Conservation (phyloP, 2,329 filamentous ascomycete genomes). For the Neophaeococcomyces mojaviensis region DNA sequence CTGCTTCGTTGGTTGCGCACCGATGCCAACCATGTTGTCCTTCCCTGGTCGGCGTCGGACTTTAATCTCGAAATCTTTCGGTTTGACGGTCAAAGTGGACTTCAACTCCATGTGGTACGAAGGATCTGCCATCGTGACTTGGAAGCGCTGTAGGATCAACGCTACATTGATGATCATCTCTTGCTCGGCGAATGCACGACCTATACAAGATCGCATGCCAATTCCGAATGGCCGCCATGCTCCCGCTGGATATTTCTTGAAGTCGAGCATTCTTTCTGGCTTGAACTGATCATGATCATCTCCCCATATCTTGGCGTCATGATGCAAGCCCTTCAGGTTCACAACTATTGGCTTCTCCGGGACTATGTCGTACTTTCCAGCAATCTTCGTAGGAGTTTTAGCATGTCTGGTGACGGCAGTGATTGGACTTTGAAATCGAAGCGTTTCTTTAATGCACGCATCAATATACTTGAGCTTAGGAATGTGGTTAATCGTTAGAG, state of each 20-base stretch:
- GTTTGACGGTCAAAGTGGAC: constrained; percentile 31
- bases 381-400: constrained; percentile 46
- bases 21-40: constrained; percentile 1
- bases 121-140: constrained; percentile 55
- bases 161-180: constrained; percentile 56
- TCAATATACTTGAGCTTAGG: constrained; percentile 57
- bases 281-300: constrained; percentile 56
- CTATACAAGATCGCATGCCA: constrained; percentile 62
- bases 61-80: constrained; percentile 53
- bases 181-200: constrained; percentile 65
- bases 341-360: constrained; percentile 44
- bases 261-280: constrained; percentile 63
- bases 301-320: constrained; percentile 57
- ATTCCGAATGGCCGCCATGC: constrained; percentile 68
- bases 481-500: constrained; percentile 48
- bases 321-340: constrained; percentile 49
- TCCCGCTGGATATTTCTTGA: constrained; percentile 51
- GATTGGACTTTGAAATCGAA: constrained; percentile 59
- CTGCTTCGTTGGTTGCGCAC: background rate
- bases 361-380: constrained; percentile 53
- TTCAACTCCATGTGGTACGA: constrained; percentile 30
- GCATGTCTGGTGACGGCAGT: constrained; percentile 54
- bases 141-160: constrained; percentile 62
- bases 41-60: constrained; percentile 22
- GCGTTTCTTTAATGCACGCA: constrained; percentile 56